These are phyloP conservation scores for Phoenix dactylifera DNA, from an alignment of 176 grass and related monocot species.

Conservation along the genomic window DNA sequence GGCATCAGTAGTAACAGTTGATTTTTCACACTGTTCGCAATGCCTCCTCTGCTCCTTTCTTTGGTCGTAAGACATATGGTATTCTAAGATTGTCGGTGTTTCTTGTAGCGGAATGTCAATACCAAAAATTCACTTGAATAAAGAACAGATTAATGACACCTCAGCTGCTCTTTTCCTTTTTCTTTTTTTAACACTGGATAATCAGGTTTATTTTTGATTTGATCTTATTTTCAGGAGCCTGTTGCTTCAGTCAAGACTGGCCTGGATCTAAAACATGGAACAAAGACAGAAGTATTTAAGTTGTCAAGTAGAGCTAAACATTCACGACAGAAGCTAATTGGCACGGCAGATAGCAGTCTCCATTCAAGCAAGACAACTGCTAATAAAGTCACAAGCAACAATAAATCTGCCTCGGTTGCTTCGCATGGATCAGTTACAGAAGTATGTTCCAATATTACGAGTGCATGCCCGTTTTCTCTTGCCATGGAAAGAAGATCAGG, in stretches of 20 bases:
- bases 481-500: constrained; percentile 32
- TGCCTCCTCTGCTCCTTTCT: no score
- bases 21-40: no score
- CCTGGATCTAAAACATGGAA: constrained; percentile 32
- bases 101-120: no score
- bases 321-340: constrained; percentile 24
- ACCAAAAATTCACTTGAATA: no score
- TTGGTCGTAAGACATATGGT: no score
- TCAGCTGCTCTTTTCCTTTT: no score
- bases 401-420: constrained; percentile 27
- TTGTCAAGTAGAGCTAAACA: constrained; percentile 31
- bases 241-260: constrained; percentile 12
- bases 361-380: constrained; percentile 15
- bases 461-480: constrained; percentile 24
- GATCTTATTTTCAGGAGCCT: constrained; percentile 30
- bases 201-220: no score
- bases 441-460: constrained; percentile 10
- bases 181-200: no score
- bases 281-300: constrained; percentile 23
- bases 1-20: no score
- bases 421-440: constrained; percentile 22
- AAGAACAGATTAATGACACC: no score
- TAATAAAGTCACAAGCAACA: constrained; percentile 25
- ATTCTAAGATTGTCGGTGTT: no score
- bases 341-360: constrained; percentile 17